These are phyloP conservation scores for Speleostelium caveatum DNA, from an alignment of 78 protist genomes.

Conservation along the genomic window DNA sequence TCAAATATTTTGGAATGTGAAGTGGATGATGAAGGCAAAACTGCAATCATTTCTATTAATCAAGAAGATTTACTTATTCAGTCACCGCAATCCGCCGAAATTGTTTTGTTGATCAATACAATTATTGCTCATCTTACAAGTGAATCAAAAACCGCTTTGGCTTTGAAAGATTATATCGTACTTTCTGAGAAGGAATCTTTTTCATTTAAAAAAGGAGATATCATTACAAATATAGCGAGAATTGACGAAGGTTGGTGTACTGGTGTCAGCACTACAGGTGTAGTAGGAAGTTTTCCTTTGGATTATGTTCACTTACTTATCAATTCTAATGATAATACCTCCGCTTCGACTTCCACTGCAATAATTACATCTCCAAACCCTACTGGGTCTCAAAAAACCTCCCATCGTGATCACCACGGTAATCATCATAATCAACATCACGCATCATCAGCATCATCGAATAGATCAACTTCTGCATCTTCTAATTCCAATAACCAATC, in stretches of 20 bases:
- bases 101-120: slow-evolving; percentile 31
- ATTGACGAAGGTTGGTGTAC: slow-evolving; percentile 61
- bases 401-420: background rate
- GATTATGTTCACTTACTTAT: slow-evolving; percentile 29
- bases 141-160: slow-evolving; percentile 31
- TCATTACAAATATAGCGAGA: slow-evolving; percentile 5
- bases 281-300: slow-evolving; percentile 37
- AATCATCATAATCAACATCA: background rate
- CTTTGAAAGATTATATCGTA: slow-evolving; percentile 42
- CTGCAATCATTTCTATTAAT: background rate
- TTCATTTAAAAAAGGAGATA: slow-evolving; percentile 34
- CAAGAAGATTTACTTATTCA: slow-evolving; percentile 40
- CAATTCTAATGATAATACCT: background rate
- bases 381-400: background rate
- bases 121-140: slow-evolving; percentile 13
- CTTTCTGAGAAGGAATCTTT: slow-evolving; percentile 33
- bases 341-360: background rate
- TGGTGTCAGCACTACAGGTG: slow-evolving; percentile 32
- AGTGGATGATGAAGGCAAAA: background rate
- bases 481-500: background rate
- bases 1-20: slow-evolving; percentile 12
- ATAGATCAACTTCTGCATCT: background rate
- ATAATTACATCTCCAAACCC: background rate
- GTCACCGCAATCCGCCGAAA: slow-evolving; percentile 34
- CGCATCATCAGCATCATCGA: background rate